Conservation (phyloP, 305 asterid species). For the Fraxinus greggii region DNA sequence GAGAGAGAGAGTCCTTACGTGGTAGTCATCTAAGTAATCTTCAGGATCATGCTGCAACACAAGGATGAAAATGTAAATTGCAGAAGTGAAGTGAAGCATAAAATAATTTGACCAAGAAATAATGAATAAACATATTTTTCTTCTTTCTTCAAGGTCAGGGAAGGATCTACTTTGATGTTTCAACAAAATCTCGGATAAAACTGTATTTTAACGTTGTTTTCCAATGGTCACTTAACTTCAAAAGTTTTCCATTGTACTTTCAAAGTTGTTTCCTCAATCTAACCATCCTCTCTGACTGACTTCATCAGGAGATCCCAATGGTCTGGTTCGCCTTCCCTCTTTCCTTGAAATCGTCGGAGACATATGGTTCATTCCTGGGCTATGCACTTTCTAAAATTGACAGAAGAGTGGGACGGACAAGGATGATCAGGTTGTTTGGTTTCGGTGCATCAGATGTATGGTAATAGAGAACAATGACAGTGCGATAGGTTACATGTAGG, state of each 20-base stretch:
- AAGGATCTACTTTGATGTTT: background rate
- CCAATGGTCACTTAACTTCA: background rate
- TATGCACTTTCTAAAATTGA: background rate
- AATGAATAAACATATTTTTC: background rate
- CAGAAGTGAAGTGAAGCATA: background rate
- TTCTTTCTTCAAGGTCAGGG: background rate
- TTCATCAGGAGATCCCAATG: background rate
- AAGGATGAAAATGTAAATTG: background rate
- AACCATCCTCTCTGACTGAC: background rate
- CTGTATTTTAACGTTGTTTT: background rate
- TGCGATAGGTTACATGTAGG: background rate
- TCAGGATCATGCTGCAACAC: slow-evolving; percentile 1
- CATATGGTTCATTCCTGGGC: background rate
- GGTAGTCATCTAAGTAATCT: background rate
- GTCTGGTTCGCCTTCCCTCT: background rate
- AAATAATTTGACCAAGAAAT: background rate
- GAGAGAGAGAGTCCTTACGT: background rate
- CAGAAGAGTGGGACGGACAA: background rate
- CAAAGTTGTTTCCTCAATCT: background rate
- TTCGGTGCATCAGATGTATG: background rate
- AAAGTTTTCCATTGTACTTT: background rate
- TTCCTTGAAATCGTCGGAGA: background rate
- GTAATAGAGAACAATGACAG: background rate
- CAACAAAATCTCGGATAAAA: background rate
- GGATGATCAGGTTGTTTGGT: background rate